Evolutionary conservation across 345 rosid genomes (phyloP), one percentile per base, ranked within the genome.

Genomic region (Iberis pinnata): DNA sequence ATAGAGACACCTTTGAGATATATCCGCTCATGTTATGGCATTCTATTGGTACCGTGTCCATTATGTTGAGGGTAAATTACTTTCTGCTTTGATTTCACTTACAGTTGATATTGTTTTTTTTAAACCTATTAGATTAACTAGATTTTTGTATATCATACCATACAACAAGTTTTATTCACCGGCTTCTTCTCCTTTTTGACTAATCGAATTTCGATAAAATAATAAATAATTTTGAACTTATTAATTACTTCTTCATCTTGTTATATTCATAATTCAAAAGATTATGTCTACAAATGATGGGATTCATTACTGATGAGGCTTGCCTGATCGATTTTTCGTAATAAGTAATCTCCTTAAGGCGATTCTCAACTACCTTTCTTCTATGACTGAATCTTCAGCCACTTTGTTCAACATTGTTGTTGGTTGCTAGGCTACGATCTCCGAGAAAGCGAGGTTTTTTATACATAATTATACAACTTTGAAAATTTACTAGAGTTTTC

Each of bases 391-490:
- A 16, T 56, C 71, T 25, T 24, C 45, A 46, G 1, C 57, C 16
- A 24, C 2, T 41, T 24, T 53, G 62, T 18, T 60, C 33, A 18
- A 12, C 6, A 45, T 60, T 38, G 53, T 81, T 13, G 53, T 67
- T 22, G 17, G 59, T 56, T 79, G 86, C 70, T 84, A 76, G 53
- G 41, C 11, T 7, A 75, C 61, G 59, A 75, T 79, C 55, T 79
- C 94, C 8, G 33, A 58, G 14, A 59, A 54, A 50, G 10, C 74
- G 1, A 79, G 94, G 94, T 81, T 49, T n/a, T n/a, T n/a, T n/a
- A n/a, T n/a, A n/a, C n/a, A n/a, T n/a, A n/a, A 9, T 19, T 18
- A 45, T 49, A 39, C 25, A 22, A 2, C 25, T 22, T 22, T 6
- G 25, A 22, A 22, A 22, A 2, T 22, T 22, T 22, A 2, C 25